Evolutionary conservation across 768 basidiomycete genomes (phyloP), one percentile per base, ranked within the genome.

Genomic region (Glaciozyma antarctica): DNA sequence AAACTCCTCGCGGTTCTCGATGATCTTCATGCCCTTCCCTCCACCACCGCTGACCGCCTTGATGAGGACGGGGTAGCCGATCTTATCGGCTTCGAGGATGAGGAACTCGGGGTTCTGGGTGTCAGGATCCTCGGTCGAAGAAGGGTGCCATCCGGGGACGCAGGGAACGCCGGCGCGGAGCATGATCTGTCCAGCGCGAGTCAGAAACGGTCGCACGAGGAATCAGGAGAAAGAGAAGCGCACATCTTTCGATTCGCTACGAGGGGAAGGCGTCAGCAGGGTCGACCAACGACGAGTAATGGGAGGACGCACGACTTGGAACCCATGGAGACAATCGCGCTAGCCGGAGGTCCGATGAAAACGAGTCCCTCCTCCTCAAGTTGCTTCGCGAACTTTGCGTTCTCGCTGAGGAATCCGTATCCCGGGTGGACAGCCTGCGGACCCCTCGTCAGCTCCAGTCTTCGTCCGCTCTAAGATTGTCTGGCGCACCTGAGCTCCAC

Each of bases 21-120:
- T 89, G 15, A 84, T 85, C 51, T 90, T 86, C 91, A 95, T 95
- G 51, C 92, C 92, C 75, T 95, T 95, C 2, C 92, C 93, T 9
- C 92, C 92, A 22, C 92, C 93, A 30, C 93, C 92, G 70, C 93
- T 87, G 54, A 92, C 86, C n/a, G 92, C 93, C 75, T 97, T 97
- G 77, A 97, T 95, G 34, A 97, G 79, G 3, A 94, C 88, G 32
- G 92, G 92, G 73, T 88, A 94, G 16, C 88, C 89, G 38, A 92
- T 89, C 64, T 82, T 78, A 72, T 83, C 78, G 0, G 91, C 86
- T 73, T 87, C 81, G n/a, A 77, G 70, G 56, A 82, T 83, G 28
- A 95, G 82, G 67, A 84, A 81, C n/a, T 81, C 75, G 1, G 85
- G 83, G 67, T 87, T 83, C 78, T 95, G 92, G 51, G 88, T 83